These are phyloP conservation scores for Clarireedia paspali DNA, from an alignment of 2,329 filamentous ascomycete genomes.

Conservation along the genomic window DNA sequence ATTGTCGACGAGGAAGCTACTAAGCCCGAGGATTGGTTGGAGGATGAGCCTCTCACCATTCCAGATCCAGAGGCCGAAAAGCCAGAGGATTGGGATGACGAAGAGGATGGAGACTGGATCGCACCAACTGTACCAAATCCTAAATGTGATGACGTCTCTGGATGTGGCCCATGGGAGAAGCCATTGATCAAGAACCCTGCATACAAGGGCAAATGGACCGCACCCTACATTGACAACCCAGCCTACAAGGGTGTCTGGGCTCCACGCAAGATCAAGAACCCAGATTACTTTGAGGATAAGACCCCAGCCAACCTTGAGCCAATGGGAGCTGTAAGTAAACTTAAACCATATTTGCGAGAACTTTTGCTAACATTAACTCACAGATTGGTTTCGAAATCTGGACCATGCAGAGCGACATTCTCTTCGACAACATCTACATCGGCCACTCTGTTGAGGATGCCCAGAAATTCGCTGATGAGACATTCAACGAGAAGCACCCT, in stretches of 20 bases:
- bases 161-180: slow-evolving; percentile 87
- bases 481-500: slow-evolving; percentile 80
- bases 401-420: slow-evolving; percentile 99
- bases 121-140: slow-evolving; percentile 86
- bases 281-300: slow-evolving; percentile 95
- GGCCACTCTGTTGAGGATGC: slow-evolving; percentile 94
- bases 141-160: slow-evolving; percentile 88
- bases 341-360: slow-evolving; percentile 10
- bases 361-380: not conserved
- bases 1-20: slow-evolving; percentile 88
- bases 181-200: slow-evolving; percentile 83
- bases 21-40: slow-evolving; percentile 93
- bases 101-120: slow-evolving; percentile 95
- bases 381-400: slow-evolving; percentile 98
- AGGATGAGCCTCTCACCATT: slow-evolving; percentile 73
- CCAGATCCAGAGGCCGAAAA: slow-evolving; percentile 93
- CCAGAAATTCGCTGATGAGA: slow-evolving; percentile 78
- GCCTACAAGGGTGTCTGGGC: slow-evolving; percentile 95
- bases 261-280: slow-evolving; percentile 95
- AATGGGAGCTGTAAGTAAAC: slow-evolving; percentile 78
- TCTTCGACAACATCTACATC: slow-evolving; percentile 99
- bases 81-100: slow-evolving; percentile 98
- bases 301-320: slow-evolving; percentile 93
- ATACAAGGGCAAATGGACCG: slow-evolving; percentile 98
- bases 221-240: slow-evolving; percentile 91